Conservation (phyloP, 2,329 filamentous ascomycete species). For the Curvularia spicifera region DNA sequence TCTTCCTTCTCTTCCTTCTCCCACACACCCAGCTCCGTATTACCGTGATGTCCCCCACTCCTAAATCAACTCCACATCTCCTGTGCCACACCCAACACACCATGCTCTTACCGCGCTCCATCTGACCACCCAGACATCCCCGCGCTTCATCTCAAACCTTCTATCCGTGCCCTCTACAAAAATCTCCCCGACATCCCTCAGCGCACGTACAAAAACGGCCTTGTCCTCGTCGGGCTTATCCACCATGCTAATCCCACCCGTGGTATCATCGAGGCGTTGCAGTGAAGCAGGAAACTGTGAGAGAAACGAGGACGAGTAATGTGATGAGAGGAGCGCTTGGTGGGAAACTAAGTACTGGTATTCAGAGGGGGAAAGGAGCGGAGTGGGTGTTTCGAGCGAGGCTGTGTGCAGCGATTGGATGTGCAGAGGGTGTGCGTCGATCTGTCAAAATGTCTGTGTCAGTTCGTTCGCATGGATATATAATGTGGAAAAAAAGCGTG, state of each 20-base stretch:
- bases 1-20: background rate
- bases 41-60: background rate
- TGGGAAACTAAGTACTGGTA: slow-evolving; percentile 83
- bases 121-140: slow-evolving; percentile 64
- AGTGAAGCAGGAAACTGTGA: slow-evolving; percentile 78
- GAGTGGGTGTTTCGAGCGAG: slow-evolving; percentile 57
- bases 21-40: background rate
- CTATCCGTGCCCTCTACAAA: slow-evolving; percentile 66
- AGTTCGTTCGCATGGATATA: slow-evolving; percentile 3
- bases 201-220: slow-evolving; percentile 81
- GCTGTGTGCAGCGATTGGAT: slow-evolving; percentile 62
- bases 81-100: slow-evolving; percentile 64
- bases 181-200: slow-evolving; percentile 65
- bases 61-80: slow-evolving; percentile 70
- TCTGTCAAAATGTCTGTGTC: slow-evolving; percentile 53
- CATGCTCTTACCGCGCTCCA: slow-evolving; percentile 67
- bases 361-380: slow-evolving; percentile 75
- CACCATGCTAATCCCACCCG: slow-evolving; percentile 90
- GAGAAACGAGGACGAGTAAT: slow-evolving; percentile 87
- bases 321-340: slow-evolving; percentile 80
- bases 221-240: slow-evolving; percentile 81
- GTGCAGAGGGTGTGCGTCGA: slow-evolving; percentile 77
- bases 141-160: slow-evolving; percentile 54
- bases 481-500: no score
- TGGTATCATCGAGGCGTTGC: slow-evolving; percentile 87